A percentile compares a stretch with the other conserved stretches of the same genome.
Conservation (phyloP, 2,329 filamentous ascomycete genomes). For the Fusarium albidum region DNA sequence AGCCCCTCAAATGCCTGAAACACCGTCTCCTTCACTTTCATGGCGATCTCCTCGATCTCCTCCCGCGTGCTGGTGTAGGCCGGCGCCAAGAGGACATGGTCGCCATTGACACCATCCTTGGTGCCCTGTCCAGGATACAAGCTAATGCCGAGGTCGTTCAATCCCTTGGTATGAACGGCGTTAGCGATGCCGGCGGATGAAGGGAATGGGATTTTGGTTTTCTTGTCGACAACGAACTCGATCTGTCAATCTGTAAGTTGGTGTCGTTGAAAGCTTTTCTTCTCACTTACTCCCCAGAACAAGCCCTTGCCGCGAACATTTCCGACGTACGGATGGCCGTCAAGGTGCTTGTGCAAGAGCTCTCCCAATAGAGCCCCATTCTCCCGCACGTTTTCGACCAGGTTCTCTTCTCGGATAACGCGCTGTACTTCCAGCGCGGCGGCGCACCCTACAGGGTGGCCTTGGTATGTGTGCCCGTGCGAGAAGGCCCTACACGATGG, state of each 20-base stretch:
- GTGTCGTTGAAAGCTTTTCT: too few relatives aligned
- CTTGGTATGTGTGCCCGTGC: conserved; percentile 30
- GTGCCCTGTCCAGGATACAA: conserved; percentile 43
- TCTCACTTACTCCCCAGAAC: too few relatives aligned
- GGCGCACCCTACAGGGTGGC: conserved; percentile 39
- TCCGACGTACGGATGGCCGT: conserved; percentile 40
- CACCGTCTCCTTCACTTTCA: too few relatives aligned
- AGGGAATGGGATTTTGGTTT: too few relatives aligned
- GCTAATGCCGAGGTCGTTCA: conserved; percentile 58
- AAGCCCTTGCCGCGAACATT: conserved; percentile 43
- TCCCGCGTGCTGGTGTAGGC: conserved; percentile 54
- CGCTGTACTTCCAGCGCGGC: conserved; percentile 42
- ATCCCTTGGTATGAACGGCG: too few relatives aligned
- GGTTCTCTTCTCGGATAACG: conserved; percentile 33
- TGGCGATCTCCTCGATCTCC: conserved; percentile 30
- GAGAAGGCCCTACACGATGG: conserved; percentile 16
- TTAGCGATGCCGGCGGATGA: too few relatives aligned
- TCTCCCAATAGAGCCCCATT: conserved; percentile 18
- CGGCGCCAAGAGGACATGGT: conserved; percentile 41
- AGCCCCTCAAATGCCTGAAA: too few relatives aligned
- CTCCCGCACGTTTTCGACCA: conserved; percentile 29
- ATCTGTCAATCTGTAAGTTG: too few relatives aligned
- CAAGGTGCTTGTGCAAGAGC: conserved; percentile 34
- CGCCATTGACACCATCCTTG: conserved; percentile 32
- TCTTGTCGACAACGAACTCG: too few relatives aligned